phyloP scores from a whole-genome alignment of 192 early-diverging fungal genomes.

The Backusella sp. region DNA sequence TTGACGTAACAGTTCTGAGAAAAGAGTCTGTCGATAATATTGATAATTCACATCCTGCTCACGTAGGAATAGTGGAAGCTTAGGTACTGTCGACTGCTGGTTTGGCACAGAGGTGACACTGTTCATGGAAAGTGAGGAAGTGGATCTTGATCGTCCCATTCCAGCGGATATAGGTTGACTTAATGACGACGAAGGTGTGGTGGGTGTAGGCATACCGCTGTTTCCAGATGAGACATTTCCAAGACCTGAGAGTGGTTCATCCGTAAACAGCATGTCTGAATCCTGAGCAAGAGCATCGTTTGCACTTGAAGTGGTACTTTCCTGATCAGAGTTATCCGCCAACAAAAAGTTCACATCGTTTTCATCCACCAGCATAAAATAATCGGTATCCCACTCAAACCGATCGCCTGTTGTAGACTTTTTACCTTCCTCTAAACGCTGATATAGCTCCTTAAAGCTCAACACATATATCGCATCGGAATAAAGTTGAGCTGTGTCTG shows the following conservation, averaged over 20 bases:
- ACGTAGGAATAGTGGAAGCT: conserved; percentile 46
- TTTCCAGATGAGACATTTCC: not conserved
- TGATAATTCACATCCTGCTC: conserved; percentile 64
- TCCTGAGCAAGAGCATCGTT: conserved; percentile 8
- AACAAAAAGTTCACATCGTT: conserved; percentile 59
- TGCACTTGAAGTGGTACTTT: conserved; percentile 18
- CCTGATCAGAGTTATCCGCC: conserved; percentile 6
- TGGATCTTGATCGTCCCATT: conserved; percentile 22
- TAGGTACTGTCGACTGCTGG: conserved; percentile 20
- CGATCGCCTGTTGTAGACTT: conserved; percentile 27
- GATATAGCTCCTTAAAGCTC: conserved; percentile 48
- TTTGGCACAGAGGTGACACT: conserved; percentile 6
- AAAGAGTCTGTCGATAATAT: conserved; percentile 51
- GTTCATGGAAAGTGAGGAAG: conserved; percentile 19
- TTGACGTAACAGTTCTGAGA: conserved; percentile 51
- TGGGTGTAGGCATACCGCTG: not conserved
- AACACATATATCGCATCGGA: conserved; percentile 46
- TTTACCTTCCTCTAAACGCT: conserved; percentile 35
- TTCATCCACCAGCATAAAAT: conserved; percentile 55
- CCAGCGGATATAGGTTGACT: conserved; percentile 2
- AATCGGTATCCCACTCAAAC: conserved; percentile 57
- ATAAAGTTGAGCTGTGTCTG: conserved; percentile 50
- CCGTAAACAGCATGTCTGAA: conserved; percentile 35
- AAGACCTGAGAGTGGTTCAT: conserved; percentile 24
- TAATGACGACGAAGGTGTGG: conserved; percentile 1